Percentiles rank a stretch among this genome's conserved stretches.
These are phyloP conservation scores for Blastobotrys parvus DNA, from an alignment of 805 yeast genomes.

Conservation along the genomic window DNA sequence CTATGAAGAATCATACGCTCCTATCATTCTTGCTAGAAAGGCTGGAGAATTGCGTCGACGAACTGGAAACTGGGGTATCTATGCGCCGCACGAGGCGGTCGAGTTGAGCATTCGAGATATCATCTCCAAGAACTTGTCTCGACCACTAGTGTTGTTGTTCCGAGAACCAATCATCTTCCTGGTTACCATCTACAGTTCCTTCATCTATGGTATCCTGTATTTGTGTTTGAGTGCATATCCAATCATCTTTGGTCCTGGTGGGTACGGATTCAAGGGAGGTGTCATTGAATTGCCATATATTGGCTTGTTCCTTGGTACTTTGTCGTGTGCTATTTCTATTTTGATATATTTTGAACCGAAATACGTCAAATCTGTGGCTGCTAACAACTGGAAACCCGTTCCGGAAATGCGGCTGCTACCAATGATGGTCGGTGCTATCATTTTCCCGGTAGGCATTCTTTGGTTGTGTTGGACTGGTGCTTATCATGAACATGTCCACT, in stretches of 20 bases:
- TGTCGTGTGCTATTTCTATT: slow-evolving; percentile 49
- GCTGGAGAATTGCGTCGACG: slow-evolving; percentile 53
- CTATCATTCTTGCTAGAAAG: slow-evolving; percentile 51
- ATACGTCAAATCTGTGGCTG: slow-evolving; percentile 41
- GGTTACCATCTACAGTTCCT: slow-evolving; percentile 61
- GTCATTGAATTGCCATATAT: slow-evolving; percentile 72
- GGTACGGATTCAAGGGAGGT: slow-evolving; percentile 51
- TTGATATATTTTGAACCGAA: slow-evolving; percentile 44
- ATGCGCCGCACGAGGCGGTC: slow-evolving; percentile 62
- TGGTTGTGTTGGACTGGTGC: slow-evolving; percentile 88
- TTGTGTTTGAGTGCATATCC: slow-evolving; percentile 68
- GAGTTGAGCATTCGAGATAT: slow-evolving; percentile 48
- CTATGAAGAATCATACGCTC: slow-evolving; percentile 61
- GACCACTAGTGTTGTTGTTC: slow-evolving; percentile 59
- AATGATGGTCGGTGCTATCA: slow-evolving; percentile 60
- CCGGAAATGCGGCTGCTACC: slow-evolving; percentile 78
- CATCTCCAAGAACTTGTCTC: slow-evolving; percentile 47
- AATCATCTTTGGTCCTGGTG: slow-evolving; percentile 50
- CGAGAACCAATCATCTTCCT: slow-evolving; percentile 63
- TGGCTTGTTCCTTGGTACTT: slow-evolving; percentile 63
- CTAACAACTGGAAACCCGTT: slow-evolving; percentile 48
- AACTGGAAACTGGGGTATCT: slow-evolving; percentile 75
- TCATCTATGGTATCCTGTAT: slow-evolving; percentile 71
- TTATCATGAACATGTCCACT: slow-evolving; percentile 60
- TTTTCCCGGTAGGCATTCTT: slow-evolving; percentile 69